Conservation (phyloP, 2,329 filamentous ascomycete species). For the Cladosporium colombiae region DNA sequence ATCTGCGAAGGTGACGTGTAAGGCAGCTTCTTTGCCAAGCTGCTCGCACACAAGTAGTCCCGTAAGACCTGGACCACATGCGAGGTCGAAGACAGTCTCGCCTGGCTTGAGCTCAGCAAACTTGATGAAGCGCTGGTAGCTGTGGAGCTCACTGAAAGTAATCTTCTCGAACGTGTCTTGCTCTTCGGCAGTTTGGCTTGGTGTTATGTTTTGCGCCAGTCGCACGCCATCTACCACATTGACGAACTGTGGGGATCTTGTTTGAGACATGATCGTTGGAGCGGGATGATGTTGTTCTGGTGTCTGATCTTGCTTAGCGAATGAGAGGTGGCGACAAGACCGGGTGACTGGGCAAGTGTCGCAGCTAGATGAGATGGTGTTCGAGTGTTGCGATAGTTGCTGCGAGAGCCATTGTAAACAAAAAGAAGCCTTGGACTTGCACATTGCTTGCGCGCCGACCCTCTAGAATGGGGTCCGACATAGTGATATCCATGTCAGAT, state of each 20-base stretch:
- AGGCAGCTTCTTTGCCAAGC: neutral
- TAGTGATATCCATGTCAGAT: neutral
- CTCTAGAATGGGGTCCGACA: neutral
- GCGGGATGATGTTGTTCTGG: neutral
- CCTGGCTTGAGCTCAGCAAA: slow-evolving; percentile 33
- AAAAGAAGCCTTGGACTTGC: neutral
- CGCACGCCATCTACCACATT: neutral
- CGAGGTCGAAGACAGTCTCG: slow-evolving; percentile 46
- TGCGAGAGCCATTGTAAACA: neutral
- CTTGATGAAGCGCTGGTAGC: slow-evolving; percentile 30
- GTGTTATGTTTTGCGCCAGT: neutral
- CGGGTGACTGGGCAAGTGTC: neutral
- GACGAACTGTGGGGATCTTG: neutral
- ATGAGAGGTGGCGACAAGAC: neutral
- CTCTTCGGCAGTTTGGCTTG: neutral
- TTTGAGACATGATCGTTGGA: neutral
- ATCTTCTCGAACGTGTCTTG: neutral
- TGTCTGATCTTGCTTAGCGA: neutral
- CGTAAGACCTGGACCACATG: slow-evolving; percentile 49
- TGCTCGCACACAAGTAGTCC: slow-evolving; percentile 30
- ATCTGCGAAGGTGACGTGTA: neutral
- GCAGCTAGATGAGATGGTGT: neutral
- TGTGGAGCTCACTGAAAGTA: slow-evolving; percentile 26
- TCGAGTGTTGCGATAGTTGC: neutral
- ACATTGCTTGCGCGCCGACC: neutral